Evolutionary conservation across 768 basidiomycete genomes (phyloP).

Genomic region (Podaxis sp.): DNA sequence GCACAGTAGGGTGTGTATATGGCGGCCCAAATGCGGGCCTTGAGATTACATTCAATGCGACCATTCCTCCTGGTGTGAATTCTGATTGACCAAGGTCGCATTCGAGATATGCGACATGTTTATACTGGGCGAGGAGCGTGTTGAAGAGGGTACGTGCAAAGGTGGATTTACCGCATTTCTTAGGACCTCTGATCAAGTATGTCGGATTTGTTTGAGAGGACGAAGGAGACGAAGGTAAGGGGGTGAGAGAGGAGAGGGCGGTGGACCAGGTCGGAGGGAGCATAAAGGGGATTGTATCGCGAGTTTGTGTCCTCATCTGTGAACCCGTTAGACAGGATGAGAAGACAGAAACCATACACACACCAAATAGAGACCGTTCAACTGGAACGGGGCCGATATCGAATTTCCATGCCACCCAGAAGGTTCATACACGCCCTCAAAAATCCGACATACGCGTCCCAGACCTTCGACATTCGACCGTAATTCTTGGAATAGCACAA

Average conservation of each 20-base stretch:
- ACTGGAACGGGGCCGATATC: conserved; percentile 37
- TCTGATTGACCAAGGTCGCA: conserved; percentile 94
- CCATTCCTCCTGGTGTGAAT: conserved; percentile 85
- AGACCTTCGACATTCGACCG: conserved; percentile 66
- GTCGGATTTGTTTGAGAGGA: conserved; percentile 28
- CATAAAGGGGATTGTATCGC: conserved; percentile 37
- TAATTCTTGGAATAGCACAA: conserved; percentile 59
- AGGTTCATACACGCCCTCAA: conserved; percentile 62
- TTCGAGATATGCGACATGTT: conserved; percentile 87
- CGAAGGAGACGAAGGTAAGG: conserved; percentile 18
- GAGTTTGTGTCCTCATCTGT: conserved; percentile 36
- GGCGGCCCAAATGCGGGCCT: conserved; percentile 78
- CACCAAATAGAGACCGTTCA: conserved; percentile 53
- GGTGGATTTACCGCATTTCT: conserved; percentile 88
- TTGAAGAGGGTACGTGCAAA: conserved; percentile 78
- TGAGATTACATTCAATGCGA: conserved; percentile 74
- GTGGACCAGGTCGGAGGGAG: conserved; percentile 39
- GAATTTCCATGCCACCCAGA: conserved; percentile 41
- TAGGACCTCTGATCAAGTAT: conserved; percentile 79
- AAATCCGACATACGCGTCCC: conserved; percentile 58
- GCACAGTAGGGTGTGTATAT: conserved; percentile 78
- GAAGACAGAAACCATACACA: background rate
- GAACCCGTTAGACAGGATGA: background rate
- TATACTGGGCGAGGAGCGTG: conserved; percentile 63
- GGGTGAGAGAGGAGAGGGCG: conserved; percentile 21